Evolutionary conservation across 73 alveolate species (phyloP).

Genomic region (Breviolum minutum): DNA sequence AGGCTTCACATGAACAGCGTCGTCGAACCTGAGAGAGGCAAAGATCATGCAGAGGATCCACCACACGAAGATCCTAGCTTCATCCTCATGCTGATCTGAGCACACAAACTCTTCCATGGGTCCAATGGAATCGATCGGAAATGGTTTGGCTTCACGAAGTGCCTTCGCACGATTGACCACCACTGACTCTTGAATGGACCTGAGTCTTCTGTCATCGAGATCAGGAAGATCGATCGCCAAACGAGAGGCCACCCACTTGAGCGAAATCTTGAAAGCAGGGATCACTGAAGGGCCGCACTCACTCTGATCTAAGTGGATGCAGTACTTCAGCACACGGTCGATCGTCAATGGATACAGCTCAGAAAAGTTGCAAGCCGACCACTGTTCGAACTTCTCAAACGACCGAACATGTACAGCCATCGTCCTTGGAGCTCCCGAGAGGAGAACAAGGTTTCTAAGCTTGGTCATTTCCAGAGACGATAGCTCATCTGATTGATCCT

Average conservation of each 20-base stretch:
- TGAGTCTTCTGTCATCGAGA: background rate
- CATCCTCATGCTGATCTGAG: background rate
- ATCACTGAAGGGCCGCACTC: conserved; percentile 46
- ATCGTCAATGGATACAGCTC: background rate
- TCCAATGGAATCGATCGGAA: background rate
- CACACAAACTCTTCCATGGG: background rate
- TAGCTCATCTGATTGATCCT: no score
- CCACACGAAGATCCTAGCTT: background rate
- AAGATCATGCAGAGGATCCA: conserved; percentile 24
- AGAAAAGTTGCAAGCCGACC: background rate
- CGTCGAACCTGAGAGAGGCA: no score
- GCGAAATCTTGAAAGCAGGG: background rate
- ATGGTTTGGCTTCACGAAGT: background rate
- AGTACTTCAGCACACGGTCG: no score
- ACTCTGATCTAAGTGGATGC: background rate
- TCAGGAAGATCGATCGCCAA: background rate
- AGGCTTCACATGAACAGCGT: background rate
- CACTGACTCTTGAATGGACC: background rate
- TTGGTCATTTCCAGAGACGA: no score
- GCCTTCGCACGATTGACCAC: background rate
- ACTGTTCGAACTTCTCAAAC: background rate
- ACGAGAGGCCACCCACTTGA: conserved; percentile 20
- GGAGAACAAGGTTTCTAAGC: no score
- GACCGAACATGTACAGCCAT: background rate
- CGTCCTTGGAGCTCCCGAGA: no score